Base-by-base conservation (phyloP, 2,329 filamentous ascomycete species). In the Botrytis sinoallii region DNA sequence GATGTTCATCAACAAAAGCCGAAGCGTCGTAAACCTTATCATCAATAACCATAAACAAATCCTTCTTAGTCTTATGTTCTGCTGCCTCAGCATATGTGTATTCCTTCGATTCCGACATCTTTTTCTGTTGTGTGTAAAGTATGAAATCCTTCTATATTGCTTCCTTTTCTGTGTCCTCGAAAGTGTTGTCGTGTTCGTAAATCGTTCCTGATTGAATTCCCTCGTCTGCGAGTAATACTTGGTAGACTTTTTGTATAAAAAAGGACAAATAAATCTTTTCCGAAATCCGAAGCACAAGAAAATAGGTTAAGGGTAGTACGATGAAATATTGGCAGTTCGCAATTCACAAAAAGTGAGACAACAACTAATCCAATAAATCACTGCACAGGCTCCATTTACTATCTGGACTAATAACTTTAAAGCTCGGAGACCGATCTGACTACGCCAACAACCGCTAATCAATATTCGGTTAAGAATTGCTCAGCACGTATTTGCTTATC, bases 1-100 rank as follows among this genome's bases (percentile, higher is more conserved):
- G 96, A 84, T 99, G 96, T 90, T 99, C 96, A 83, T 98, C 95
- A 79, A 98, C 87, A 85, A 99, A 99, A 84, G 91, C 92, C 81
- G 90, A 89, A 82, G 87, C 85, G 84, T 98, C 90, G 89, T 98
- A 99, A 86, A 99, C 91, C 88, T 97, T 97, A 85, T 97, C 95
- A 86, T 98, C 93, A 80, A 99, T 90, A 77, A 98, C 92, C 81
- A 98, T 83, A 86, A 88, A 97, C 77, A 97, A 86, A 84, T 98
- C 94, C 88, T 94, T 97, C 91, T 98, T 98, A 85, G 89, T 91
- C 86, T 92, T 93, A 89, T 97, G 94, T 85, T 90, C 89, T 76
- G 92, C 88, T 84, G 97, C 89, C 84, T 97, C 93, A 81, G 91
- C 87, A 85, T 90, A 93, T 80, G 92, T 96, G 85, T 91, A 89